These are phyloP conservation scores for Zygosaccharomyces sapae DNA, from an alignment of 1,139 yeast genomes.

Conservation along the genomic window DNA sequence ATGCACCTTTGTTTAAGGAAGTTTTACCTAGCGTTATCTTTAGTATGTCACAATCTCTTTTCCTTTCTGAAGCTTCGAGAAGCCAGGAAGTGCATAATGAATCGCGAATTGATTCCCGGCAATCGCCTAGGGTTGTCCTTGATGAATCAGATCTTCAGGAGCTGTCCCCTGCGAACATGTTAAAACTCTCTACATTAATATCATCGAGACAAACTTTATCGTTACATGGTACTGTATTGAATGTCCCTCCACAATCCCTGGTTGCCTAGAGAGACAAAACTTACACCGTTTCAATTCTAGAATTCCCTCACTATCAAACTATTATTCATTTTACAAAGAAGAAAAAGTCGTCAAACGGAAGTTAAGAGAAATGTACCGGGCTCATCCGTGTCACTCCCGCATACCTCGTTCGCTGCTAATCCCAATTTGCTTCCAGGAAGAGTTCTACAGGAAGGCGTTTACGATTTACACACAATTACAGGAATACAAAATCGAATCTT, in stretches of 20 bases:
- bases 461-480: conserved; percentile 28
- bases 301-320: conserved; percentile 33
- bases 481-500: conserved; percentile 32
- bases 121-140: conserved; percentile 16
- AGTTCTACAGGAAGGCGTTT: conserved; percentile 25
- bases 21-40: conserved; percentile 35
- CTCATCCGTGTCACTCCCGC: conserved; percentile 9
- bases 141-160: conserved; percentile 37
- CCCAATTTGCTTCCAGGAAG: conserved; percentile 28
- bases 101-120: conserved; percentile 4
- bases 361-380: conserved; percentile 14
- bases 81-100: conserved; percentile 1
- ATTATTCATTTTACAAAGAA: conserved; percentile 20
- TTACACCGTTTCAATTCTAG: conserved; percentile 36
- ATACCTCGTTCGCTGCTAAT: conserved; percentile 10
- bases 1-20: conserved; percentile 35
- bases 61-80: conserved; percentile 16
- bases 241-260: conserved; percentile 29
- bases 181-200: conserved; percentile 62
- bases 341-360: conserved; percentile 10
- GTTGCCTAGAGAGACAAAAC: conserved; percentile 40
- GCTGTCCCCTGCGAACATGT: conserved; percentile 65
- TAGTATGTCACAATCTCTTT: conserved; percentile 36
- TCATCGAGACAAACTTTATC: conserved; percentile 77
- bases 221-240: conserved; percentile 52